Evolutionary conservation across 805 yeast species (phyloP).

Genomic region (Yarrowia phangngaensis): DNA sequence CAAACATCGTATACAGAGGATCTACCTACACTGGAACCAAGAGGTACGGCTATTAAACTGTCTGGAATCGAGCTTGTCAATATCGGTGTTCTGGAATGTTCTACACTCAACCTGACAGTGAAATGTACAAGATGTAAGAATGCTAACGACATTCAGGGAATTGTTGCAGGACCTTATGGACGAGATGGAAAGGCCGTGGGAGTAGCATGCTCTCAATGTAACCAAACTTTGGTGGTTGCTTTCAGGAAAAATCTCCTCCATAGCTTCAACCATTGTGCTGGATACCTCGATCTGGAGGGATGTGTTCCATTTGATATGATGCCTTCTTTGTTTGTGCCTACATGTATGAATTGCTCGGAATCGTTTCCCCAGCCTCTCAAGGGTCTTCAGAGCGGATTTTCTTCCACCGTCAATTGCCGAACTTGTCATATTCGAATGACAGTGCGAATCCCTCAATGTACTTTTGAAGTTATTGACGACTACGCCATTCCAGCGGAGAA

Average conservation of each 20-base stretch:
- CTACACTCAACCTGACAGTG: slow-evolving; percentile 39
- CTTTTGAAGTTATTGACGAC: slow-evolving; percentile 34
- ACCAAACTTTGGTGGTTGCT: slow-evolving; percentile 37
- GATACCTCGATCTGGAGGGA: slow-evolving; percentile 42
- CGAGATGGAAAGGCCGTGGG: slow-evolving; percentile 37
- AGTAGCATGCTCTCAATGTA: slow-evolving; percentile 40
- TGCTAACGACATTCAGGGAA: slow-evolving; percentile 37
- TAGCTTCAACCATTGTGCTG: slow-evolving; percentile 35
- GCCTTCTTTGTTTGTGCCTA: slow-evolving; percentile 40
- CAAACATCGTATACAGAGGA: slow-evolving; percentile 12
- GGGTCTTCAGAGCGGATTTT: slow-evolving; percentile 39
- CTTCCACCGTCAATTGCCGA: slow-evolving; percentile 38
- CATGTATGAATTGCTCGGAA: slow-evolving; percentile 41
- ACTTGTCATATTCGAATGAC: slow-evolving; percentile 41
- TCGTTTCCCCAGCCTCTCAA: slow-evolving; percentile 35
- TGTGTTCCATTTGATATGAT: slow-evolving; percentile 41
- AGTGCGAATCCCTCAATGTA: slow-evolving; percentile 37
- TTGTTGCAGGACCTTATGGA: slow-evolving; percentile 40
- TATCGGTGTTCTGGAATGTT: slow-evolving; percentile 39
- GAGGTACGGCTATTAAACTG: slow-evolving; percentile 40
- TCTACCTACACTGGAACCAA: slow-evolving; percentile 24
- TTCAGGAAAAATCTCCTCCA: slow-evolving; percentile 42
- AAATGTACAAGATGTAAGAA: slow-evolving; percentile 42
- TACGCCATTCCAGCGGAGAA: slow-evolving; percentile 28
- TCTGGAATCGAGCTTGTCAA: slow-evolving; percentile 38